These are phyloP conservation scores for Aureobasidium sp. DNA, from an alignment of 2,329 filamentous ascomycete genomes.

Conservation along the genomic window DNA sequence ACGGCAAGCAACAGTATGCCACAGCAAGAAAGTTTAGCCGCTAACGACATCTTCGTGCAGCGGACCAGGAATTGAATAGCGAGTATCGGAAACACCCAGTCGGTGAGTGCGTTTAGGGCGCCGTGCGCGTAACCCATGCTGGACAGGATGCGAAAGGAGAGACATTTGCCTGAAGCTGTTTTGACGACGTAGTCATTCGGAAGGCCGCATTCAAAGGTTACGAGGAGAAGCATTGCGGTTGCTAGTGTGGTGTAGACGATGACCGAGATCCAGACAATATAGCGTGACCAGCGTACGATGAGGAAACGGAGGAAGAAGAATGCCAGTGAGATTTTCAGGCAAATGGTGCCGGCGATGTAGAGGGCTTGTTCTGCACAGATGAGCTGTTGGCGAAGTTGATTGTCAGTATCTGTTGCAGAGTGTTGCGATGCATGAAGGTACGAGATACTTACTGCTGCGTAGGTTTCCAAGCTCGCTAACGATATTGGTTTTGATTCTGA, in stretches of 20 bases:
- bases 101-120: constrained; percentile 29
- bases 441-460: background rate
- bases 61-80: constrained; percentile 32
- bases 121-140: background rate
- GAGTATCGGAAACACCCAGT: constrained; percentile 29
- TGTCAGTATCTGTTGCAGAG: no score
- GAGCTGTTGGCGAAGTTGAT: constrained; percentile 15
- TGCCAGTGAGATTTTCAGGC: constrained; percentile 36
- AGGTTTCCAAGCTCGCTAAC: background rate
- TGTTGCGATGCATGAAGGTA: no score
- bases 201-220: constrained; percentile 24
- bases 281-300: constrained; percentile 28
- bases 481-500: background rate
- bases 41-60: constrained; percentile 30
- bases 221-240: constrained; percentile 22
- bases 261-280: constrained; percentile 20
- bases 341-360: constrained; percentile 33
- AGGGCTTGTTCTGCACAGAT: constrained; percentile 26
- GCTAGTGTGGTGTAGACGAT: constrained; percentile 27
- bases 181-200: constrained; percentile 9
- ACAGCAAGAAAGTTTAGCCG: constrained; percentile 33
- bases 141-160: background rate
- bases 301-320: constrained; percentile 38
- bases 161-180: background rate
- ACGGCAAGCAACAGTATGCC: constrained; percentile 31